Conservation (phyloP, 768 basidiomycete genomes). For the Phanerodontia chrysosporium region DNA sequence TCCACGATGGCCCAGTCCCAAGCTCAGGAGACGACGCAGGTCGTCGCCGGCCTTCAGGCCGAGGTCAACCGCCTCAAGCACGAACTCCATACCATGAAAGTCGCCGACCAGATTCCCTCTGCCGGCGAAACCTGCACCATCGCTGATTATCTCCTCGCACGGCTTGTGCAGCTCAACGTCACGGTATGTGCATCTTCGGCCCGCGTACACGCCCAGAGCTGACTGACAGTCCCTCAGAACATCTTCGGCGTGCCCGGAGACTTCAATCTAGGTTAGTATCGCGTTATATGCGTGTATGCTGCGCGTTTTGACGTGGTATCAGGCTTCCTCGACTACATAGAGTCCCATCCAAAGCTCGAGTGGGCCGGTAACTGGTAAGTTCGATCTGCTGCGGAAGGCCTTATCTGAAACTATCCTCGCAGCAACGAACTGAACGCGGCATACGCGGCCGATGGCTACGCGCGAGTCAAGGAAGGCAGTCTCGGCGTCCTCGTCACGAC, state of each 20-base stretch:
- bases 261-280: slow-evolving; percentile 60
- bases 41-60: slow-evolving; percentile 33
- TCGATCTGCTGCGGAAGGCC: neutral
- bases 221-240: slow-evolving; percentile 39
- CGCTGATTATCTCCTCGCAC: slow-evolving; percentile 56
- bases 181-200: slow-evolving; percentile 34
- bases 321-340: slow-evolving; percentile 66
- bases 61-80: slow-evolving; percentile 45
- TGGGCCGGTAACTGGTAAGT: slow-evolving; percentile 86
- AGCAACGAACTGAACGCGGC: slow-evolving; percentile 85
- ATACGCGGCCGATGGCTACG: slow-evolving; percentile 93
- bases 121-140: slow-evolving; percentile 42
- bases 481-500: slow-evolving; percentile 78
- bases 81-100: slow-evolving; percentile 40
- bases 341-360: slow-evolving; percentile 69
- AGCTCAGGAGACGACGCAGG: slow-evolving; percentile 9
- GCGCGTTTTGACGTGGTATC: neutral
- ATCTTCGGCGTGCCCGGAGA: slow-evolving; percentile 89
- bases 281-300: slow-evolving; percentile 4
- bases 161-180: slow-evolving; percentile 62
- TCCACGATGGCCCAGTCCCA: neutral
- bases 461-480: slow-evolving; percentile 72
- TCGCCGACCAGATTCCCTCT: slow-evolving; percentile 27
- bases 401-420: neutral
- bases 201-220: neutral